A percentile compares a stretch with the other conserved stretches of the same genome.
These are phyloP conservation scores for Tuber aestivum DNA, from an alignment of 495 filamentous ascomycete genomes.

Conservation along the genomic window DNA sequence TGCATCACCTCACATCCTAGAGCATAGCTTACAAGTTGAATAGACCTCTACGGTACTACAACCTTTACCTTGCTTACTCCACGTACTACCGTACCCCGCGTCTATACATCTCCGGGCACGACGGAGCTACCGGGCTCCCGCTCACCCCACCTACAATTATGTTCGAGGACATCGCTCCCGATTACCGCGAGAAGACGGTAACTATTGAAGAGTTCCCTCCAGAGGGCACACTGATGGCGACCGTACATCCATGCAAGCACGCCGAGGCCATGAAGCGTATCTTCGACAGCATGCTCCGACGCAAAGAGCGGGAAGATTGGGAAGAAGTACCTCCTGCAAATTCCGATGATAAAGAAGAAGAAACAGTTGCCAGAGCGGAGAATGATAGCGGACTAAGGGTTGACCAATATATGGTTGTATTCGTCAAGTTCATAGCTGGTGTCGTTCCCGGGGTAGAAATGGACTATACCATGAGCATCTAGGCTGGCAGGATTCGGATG, in stretches of 20 bases:
- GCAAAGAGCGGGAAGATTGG: conserved; percentile 60
- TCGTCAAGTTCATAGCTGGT: conserved; percentile 96
- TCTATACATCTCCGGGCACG: conserved; percentile 88
- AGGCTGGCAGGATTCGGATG: conserved; percentile 16
- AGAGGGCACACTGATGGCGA: conserved; percentile 82
- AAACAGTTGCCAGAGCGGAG: conserved; percentile 39
- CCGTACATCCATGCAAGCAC: conserved; percentile 87
- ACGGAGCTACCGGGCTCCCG: conserved; percentile 59
- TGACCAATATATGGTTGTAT: conserved; percentile 96
- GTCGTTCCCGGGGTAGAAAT: conserved; percentile 97
- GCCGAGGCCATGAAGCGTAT: conserved; percentile 97
- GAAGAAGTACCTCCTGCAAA: conserved; percentile 55
- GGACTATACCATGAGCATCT: conserved; percentile 97
- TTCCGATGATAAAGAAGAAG: conserved; percentile 44
- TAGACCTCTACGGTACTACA: conserved; percentile 85
- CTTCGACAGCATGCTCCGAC: conserved; percentile 84
- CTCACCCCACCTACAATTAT: conserved; percentile 83
- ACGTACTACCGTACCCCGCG: conserved; percentile 95
- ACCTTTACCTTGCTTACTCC: conserved; percentile 94
- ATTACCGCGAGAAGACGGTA: conserved; percentile 99
- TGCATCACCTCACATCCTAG: conserved; percentile 10
- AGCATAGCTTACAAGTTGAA: conserved; percentile 9
- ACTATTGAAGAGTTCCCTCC: conserved; percentile 85
- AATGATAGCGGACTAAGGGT: conserved; percentile 64
- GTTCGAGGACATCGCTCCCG: conserved; percentile 99